Percentiles rank a stretch among this genome's conserved stretches.
Conservation (phyloP, 495 filamentous ascomycete species). For the Lophiostoma macrostomum region DNA sequence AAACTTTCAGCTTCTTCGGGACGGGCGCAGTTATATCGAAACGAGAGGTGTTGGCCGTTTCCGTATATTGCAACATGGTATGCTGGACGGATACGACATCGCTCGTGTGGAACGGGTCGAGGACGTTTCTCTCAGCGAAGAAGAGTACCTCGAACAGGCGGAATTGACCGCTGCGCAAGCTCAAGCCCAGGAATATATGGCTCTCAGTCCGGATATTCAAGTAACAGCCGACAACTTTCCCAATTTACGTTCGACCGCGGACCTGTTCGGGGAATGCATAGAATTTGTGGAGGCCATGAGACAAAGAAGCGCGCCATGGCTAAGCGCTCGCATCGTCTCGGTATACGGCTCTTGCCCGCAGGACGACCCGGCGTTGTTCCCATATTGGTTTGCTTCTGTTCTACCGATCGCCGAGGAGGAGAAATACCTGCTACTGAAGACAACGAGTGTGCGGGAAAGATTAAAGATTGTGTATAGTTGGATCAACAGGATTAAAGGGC, state of each 20-base stretch:
- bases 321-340: slow-evolving; percentile 62
- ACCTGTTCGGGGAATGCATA: slow-evolving; percentile 60
- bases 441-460: slow-evolving; percentile 72
- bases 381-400: slow-evolving; percentile 88
- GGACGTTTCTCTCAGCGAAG: slow-evolving; percentile 75
- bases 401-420: slow-evolving; percentile 72
- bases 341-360: slow-evolving; percentile 80
- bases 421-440: slow-evolving; percentile 70
- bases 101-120: slow-evolving; percentile 70
- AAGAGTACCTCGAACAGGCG: slow-evolving; percentile 67
- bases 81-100: slow-evolving; percentile 73
- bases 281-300: slow-evolving; percentile 68
- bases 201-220: too few species aligned
- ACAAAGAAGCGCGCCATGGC: slow-evolving; percentile 64
- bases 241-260: slow-evolving; percentile 51
- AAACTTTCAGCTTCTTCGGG: slow-evolving; percentile 65
- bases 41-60: slow-evolving; percentile 74
- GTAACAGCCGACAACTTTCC: slow-evolving; percentile 32
- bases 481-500: slow-evolving; percentile 69
- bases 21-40: slow-evolving; percentile 78
- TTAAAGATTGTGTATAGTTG: slow-evolving; percentile 74
- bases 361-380: slow-evolving; percentile 69
- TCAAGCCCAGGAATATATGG: too few species aligned
- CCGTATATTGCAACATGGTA: slow-evolving; percentile 58
- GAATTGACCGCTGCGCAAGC: slow-evolving; percentile 48